Conservation (phyloP, 345 rosid genomes). For the Pistacia vera region DNA sequence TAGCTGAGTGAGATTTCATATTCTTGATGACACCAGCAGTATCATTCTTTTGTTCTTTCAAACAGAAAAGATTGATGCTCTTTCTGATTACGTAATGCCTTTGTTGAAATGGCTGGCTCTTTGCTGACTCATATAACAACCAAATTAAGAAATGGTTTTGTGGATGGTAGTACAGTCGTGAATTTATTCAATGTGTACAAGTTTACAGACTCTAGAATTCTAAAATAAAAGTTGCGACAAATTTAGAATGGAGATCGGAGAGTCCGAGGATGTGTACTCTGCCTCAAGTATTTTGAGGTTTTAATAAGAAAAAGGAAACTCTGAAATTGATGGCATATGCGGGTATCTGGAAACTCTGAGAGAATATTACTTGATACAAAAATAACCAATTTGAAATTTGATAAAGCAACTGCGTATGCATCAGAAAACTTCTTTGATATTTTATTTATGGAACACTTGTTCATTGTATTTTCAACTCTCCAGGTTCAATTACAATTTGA, state of each 20-base stretch:
- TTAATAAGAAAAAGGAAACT: background rate
- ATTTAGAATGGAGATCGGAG: too few relatives aligned
- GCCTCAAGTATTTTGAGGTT: too few relatives aligned
- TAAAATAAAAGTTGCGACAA: too few relatives aligned
- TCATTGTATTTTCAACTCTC: too few relatives aligned
- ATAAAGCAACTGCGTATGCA: too few relatives aligned
- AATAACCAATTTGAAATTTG: too few relatives aligned
- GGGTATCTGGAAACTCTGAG: background rate
- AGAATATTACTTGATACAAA: background rate
- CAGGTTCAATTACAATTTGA: background rate
- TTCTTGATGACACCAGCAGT: conserved; percentile 23
- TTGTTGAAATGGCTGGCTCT: background rate
- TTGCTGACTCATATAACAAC: conserved; percentile 12
- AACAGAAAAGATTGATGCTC: conserved; percentile 13
- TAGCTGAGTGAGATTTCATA: conserved; percentile 15
- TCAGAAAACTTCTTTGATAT: too few relatives aligned
- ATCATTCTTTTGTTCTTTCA: conserved; percentile 24
- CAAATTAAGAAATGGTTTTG: background rate
- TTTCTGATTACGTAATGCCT: conserved; percentile 10
- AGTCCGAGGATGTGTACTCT: too few relatives aligned
- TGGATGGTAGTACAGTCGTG: too few relatives aligned
- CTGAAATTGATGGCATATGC: background rate
- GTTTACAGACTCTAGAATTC: too few relatives aligned
- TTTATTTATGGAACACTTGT: too few relatives aligned
- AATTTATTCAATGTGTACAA: too few relatives aligned